phyloP scores from a whole-genome alignment of 2,329 filamentous ascomycete genomes.

The Dactylonectria estremocensis region DNA sequence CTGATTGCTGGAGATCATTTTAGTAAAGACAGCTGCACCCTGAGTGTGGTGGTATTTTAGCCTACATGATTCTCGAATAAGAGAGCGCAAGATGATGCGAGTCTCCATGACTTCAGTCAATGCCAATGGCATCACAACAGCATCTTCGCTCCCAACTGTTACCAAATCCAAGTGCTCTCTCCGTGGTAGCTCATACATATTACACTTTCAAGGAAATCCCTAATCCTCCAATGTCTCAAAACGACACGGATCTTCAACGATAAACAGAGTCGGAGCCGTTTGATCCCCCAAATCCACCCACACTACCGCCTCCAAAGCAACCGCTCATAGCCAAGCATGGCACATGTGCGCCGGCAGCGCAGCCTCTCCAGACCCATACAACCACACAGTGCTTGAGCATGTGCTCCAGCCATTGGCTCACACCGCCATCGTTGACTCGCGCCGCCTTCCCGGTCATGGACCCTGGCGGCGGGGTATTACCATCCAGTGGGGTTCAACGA shows the following conservation, averaged over 20 bases:
- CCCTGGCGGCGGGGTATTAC: slow-evolving; percentile 46
- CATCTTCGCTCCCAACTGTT: neutral
- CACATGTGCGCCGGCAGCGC: slow-evolving; percentile 44
- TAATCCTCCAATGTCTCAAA: slow-evolving; percentile 11
- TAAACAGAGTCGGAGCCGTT: slow-evolving; percentile 29
- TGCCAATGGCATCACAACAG: neutral
- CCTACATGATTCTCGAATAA: neutral
- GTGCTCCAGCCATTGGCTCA: slow-evolving; percentile 62
- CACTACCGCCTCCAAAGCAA: slow-evolving; percentile 31
- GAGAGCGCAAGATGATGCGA: neutral
- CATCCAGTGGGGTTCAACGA: slow-evolving; percentile 42
- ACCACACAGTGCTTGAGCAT: slow-evolving; percentile 51
- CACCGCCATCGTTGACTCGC: slow-evolving; percentile 37
- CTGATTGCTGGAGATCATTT: neutral
- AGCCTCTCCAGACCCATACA: slow-evolving; percentile 46
- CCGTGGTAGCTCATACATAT: neutral
- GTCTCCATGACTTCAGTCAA: neutral
- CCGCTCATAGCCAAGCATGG: slow-evolving; percentile 45
- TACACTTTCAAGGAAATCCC: neutral
- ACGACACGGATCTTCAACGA: slow-evolving; percentile 30
- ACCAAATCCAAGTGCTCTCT: no score
- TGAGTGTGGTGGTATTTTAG: neutral
- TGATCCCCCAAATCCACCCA: slow-evolving; percentile 39
- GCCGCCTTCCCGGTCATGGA: slow-evolving; percentile 13
- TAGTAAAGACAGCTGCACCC: neutral